These are phyloP conservation scores for Avena insularis DNA, from an alignment of 176 grass and related monocot species.

Conservation along the genomic window DNA sequence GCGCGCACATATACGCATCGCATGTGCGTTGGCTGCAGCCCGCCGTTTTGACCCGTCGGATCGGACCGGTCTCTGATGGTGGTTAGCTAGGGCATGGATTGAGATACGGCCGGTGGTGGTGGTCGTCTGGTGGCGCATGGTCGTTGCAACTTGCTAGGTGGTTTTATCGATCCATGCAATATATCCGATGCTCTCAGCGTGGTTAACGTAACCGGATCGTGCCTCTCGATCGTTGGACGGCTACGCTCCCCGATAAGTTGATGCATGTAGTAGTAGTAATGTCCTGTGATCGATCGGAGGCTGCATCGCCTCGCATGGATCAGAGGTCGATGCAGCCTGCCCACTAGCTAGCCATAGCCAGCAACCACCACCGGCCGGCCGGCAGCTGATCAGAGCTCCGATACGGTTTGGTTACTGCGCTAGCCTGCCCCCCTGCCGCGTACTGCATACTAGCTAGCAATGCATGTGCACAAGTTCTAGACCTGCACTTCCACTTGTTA, in stretches of 20 bases:
- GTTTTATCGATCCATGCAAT: constrained; percentile 16
- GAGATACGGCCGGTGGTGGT: background rate
- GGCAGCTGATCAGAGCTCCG: constrained; percentile 35
- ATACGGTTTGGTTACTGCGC: constrained; percentile 29
- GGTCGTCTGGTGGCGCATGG: background rate
- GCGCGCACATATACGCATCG: background rate
- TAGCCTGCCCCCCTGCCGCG: background rate
- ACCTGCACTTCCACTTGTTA: constrained; percentile 32
- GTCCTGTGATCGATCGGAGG: background rate
- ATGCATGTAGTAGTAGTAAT: background rate
- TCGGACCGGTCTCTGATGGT: background rate
- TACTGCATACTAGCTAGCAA: background rate
- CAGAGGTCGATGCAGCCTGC: background rate
- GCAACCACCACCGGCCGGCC: constrained; percentile 28
- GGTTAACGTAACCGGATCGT: background rate
- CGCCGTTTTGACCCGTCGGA: too few relatives aligned
- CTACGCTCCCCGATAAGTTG: background rate
- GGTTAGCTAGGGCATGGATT: background rate
- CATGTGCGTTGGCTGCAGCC: background rate
- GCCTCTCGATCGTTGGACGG: background rate
- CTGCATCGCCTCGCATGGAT: background rate
- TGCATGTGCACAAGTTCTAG: constrained; percentile 39
- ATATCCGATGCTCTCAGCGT: background rate
- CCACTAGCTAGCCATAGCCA: background rate
- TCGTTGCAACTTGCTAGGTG: background rate